Evolutionary conservation across 257 asterid genomes (phyloP).

Genomic region (Cynanchum wilfordii): DNA sequence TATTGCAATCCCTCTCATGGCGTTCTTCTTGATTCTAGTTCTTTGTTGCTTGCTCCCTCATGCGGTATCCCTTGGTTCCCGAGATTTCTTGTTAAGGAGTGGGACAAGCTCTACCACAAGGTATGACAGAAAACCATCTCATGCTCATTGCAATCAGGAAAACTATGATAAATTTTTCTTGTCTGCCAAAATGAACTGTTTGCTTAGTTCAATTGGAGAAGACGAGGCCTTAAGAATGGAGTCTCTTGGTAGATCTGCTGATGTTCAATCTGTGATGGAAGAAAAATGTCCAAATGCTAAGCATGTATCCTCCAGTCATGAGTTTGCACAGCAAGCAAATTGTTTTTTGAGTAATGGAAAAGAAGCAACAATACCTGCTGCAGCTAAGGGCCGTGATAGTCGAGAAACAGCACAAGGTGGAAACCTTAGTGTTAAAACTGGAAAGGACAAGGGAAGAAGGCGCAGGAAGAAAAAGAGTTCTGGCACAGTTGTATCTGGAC

Average conservation of each 20-base stretch:
- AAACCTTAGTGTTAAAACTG: conserved; percentile 49
- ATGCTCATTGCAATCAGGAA: conserved; percentile 20
- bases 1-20: conserved; percentile 33
- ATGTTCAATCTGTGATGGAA: conserved; percentile 15
- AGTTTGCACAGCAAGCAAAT: conserved; percentile 23
- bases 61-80: conserved; percentile 23
- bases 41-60: conserved; percentile 38
- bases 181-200: conserved; percentile 30
- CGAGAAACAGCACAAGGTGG: conserved; percentile 35
- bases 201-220: conserved; percentile 29
- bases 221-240: conserved; percentile 35
- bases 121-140: conserved; percentile 25
- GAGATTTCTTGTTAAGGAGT: conserved; percentile 29
- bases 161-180: conserved; percentile 17
- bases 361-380: conserved; percentile 11
- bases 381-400: conserved; percentile 28
- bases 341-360: conserved; percentile 23
- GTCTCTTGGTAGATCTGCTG: conserved; percentile 27
- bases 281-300: conserved; percentile 16
- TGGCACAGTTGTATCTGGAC: conserved; percentile 31
- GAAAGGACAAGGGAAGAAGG: conserved; percentile 63
- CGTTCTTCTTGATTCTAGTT: conserved; percentile 38
- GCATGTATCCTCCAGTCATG: conserved; percentile 13
- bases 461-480: conserved; percentile 64
- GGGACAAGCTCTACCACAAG: conserved; percentile 29